Evolutionary conservation across 371 early-diverging fungal species (phyloP).

Genomic region (Capillidium heterosporum): DNA sequence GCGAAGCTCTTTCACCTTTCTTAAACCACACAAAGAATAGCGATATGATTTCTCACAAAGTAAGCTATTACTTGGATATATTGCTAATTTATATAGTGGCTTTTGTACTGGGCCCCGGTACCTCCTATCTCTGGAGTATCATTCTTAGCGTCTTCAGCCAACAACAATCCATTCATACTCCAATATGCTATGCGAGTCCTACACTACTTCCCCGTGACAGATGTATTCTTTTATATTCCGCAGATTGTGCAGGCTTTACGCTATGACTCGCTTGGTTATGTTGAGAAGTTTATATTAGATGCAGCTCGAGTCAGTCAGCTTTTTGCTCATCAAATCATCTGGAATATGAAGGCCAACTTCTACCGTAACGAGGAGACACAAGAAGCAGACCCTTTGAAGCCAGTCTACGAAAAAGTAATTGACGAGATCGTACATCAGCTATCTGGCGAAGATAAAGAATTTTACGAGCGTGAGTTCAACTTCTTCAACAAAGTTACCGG

Average conservation of each 20-base stretch:
- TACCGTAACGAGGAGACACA: constrained; percentile 65
- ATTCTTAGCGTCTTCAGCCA: constrained; percentile 45
- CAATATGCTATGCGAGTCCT: constrained; percentile 87
- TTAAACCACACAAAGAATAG: not conserved
- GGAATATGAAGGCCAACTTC: constrained; percentile 99
- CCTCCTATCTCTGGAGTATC: constrained; percentile 82
- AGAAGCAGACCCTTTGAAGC: constrained; percentile 67
- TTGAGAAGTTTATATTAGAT: constrained; percentile 79
- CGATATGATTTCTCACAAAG: not conserved
- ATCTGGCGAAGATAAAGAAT: constrained; percentile 66
- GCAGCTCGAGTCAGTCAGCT: constrained; percentile 82
- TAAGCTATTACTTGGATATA: not conserved
- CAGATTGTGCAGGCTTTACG: constrained; percentile 97
- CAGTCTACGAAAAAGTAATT: constrained; percentile 71
- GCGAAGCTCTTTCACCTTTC: constrained; percentile 36
- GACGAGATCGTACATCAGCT: constrained; percentile 51
- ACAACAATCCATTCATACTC: constrained; percentile 63
- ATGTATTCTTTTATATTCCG: constrained; percentile 95
- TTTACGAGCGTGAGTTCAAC: constrained; percentile 85
- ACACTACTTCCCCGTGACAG: constrained; percentile 75
- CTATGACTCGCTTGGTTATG: constrained; percentile 70
- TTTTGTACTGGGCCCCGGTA: constrained; percentile 81
- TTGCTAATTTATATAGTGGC: constrained; percentile 16
- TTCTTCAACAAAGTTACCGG: constrained; percentile 92
- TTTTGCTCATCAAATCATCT: constrained; percentile 98